Evolutionary conservation across 345 rosid species (phyloP).

Genomic region (Rhodomyrtus tomentosa): DNA sequence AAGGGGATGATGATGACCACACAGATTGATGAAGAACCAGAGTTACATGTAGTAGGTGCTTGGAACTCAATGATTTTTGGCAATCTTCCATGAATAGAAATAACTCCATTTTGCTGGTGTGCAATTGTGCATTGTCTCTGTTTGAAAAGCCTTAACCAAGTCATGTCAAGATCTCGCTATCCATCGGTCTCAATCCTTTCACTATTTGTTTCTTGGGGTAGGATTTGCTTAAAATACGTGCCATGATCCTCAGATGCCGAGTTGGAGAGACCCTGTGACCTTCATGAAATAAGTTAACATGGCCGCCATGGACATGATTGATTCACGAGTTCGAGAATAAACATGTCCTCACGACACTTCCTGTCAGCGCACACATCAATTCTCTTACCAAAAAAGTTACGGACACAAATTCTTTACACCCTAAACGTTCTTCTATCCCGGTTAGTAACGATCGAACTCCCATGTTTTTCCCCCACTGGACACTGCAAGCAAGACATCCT

Average conservation of each 20-base stretch:
- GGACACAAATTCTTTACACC: not conserved
- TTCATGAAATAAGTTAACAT: not conserved
- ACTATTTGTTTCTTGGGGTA: not conserved
- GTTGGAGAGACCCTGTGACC: not conserved
- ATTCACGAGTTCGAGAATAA: not conserved
- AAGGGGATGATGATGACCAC: conserved; percentile 26
- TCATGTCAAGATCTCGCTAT: not conserved
- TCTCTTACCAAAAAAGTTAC: not conserved
- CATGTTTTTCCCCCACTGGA: not conserved
- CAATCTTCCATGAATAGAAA: not conserved
- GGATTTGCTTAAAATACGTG: not conserved
- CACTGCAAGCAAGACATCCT: not conserved
- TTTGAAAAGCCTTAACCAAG: not conserved
- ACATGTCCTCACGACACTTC: not conserved
- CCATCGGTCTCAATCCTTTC: not conserved
- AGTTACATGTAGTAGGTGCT: not conserved
- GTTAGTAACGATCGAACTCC: not conserved
- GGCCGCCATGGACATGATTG: not conserved
- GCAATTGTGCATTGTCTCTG: not conserved
- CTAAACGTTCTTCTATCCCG: not conserved
- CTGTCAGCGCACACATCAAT: not conserved
- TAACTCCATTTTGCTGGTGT: not conserved
- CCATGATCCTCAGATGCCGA: not conserved
- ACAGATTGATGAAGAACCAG: conserved; percentile 13
- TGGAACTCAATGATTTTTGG: not conserved